Evolutionary conservation across 2,329 filamentous ascomycete species (phyloP), one percentile per base, ranked within the genome.

Genomic region (Hymenoscyphus albidus): DNA sequence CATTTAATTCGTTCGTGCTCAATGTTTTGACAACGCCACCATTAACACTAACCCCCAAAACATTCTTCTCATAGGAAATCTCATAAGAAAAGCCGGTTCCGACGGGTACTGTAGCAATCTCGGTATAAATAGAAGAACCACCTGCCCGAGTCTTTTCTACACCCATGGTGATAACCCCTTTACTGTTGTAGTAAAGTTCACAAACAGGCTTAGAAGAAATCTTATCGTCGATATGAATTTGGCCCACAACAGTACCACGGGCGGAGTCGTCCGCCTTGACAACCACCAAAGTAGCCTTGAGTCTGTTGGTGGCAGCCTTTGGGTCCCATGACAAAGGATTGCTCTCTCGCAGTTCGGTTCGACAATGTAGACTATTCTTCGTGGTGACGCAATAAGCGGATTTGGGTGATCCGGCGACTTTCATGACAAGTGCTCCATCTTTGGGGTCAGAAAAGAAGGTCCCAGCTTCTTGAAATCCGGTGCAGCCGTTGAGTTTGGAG

Each of bases 341-440:
- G 16, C 61, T 64, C 70, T 80, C 78, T 18, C 78, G 77, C 13
- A 80, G 71, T 68, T 80, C 78, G 10, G 76, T 78, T 35, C 77
- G 78, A 68, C 78, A 80, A 67, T 80, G 78, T 57, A 75, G 63
- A 69, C 77, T 79, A 71, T 78, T 74, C 0, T 73, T 66, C 0
- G 78, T 80, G 1, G 74, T 79, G 7, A 79, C 77, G 65, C 78
- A 80, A 7, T 68, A 70, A 1, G 75, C 68, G 38, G 62, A 69
- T 16, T 67, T 65, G 1, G 74, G 70, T 10, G 74, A 75, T 9
- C 77, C 77, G 1, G 77, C 76, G 1, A 79, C 78, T 69, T 76
- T 78, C 72, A 78, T 76, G 27, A 78, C 75, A 1, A 80, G 64
- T 3, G 73, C 69, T n/a, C 76, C 76, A 58, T 75, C 72, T 64